Percentiles rank a stretch among this genome's conserved stretches.
Evolutionary conservation across 257 asterid species (phyloP).

Genomic region (Ajuga chamaepitys): DNA sequence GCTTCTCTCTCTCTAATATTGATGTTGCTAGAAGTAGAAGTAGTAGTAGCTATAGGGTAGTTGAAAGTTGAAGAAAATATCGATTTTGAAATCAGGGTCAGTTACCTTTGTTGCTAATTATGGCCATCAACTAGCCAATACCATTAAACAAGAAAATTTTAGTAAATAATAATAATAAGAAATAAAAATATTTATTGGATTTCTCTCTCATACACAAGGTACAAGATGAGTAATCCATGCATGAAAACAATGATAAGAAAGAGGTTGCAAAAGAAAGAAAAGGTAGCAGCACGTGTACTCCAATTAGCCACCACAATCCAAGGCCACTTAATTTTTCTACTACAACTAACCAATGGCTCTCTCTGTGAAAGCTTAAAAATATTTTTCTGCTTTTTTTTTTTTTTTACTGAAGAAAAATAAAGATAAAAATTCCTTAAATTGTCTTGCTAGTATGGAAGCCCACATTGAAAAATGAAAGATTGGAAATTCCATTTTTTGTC

Average conservation of each 20-base stretch:
- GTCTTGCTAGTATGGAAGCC: constrained; percentile 10
- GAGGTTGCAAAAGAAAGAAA: constrained; percentile 1
- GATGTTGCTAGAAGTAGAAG: constrained; percentile 16
- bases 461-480: constrained; percentile 4
- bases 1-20: background rate
- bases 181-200: background rate
- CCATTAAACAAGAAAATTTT: background rate
- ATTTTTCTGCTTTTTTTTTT: too few relatives aligned
- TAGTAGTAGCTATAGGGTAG: constrained; percentile 29
- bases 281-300: constrained; percentile 12
- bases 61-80: constrained; percentile 34
- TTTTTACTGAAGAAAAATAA: background rate
- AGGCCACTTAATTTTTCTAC: background rate
- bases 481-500: constrained; percentile 19
- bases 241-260: constrained; percentile 9
- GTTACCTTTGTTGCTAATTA: constrained; percentile 27
- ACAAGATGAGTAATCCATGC: constrained; percentile 21
- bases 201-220: background rate
- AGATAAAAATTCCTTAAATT: constrained; percentile 3
- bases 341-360: constrained; percentile 11
- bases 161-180: background rate
- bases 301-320: constrained; percentile 17
- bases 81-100: constrained; percentile 20
- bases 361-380: too few relatives aligned
- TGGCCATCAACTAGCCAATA: constrained; percentile 13